Percentiles rank a stretch among this genome's conserved stretches.
phyloP scores from a whole-genome alignment of 2,329 filamentous ascomycete genomes.

The Ophiosphaerella narmari region DNA sequence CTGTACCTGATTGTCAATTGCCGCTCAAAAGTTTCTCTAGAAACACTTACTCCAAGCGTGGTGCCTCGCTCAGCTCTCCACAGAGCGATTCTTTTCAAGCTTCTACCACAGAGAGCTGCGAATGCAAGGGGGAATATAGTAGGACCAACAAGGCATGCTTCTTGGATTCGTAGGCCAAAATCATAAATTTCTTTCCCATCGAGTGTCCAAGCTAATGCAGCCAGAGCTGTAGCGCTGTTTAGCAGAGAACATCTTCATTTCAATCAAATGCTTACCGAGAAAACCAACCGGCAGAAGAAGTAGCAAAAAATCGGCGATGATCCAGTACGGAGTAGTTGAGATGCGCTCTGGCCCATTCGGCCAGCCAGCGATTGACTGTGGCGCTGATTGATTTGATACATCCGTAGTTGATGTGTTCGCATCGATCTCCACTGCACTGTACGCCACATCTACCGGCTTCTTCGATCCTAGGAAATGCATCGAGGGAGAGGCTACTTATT shows the following conservation, averaged over 20 bases:
- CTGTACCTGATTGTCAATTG: not conserved
- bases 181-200: not conserved
- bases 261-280: not conserved
- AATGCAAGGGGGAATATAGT: constrained; percentile 6
- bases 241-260: not conserved
- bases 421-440: not conserved
- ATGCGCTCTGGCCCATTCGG: constrained; percentile 1
- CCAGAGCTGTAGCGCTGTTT: not conserved
- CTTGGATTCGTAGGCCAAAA: not conserved
- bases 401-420: constrained; percentile 1
- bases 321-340: not conserved
- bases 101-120: constrained; percentile 4
- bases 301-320: constrained; percentile 1
- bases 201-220: constrained; percentile 3
- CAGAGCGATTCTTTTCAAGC: constrained; percentile 5
- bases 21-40: not conserved
- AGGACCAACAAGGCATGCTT: constrained; percentile 2
- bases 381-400: not conserved
- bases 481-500: not conserved
- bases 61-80: constrained; percentile 6
- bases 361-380: not conserved
- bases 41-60: constrained; percentile 1
- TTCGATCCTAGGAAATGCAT: not conserved
- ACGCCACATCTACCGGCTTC: not conserved
- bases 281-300: constrained; percentile 2